Conservation (phyloP, 2,329 filamentous ascomycete species). For the Aspergillus neotritici region DNA sequence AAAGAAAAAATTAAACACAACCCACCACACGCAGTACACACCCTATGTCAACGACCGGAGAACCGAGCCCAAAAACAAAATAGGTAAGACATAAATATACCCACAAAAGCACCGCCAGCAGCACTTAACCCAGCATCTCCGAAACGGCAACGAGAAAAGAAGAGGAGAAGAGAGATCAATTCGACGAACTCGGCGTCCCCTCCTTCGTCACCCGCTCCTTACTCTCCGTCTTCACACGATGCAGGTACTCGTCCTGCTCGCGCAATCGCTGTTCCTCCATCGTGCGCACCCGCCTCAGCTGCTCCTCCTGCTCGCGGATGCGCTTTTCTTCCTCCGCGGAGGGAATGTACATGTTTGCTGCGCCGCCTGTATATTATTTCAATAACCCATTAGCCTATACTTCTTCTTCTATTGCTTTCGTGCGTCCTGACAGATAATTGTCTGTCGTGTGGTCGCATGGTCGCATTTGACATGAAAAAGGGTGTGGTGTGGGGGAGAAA, state of each 20-base stretch:
- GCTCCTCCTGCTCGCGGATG: conserved; percentile 28
- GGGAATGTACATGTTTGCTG: conserved; percentile 30
- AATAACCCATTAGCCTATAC: background rate
- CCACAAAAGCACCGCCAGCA: conserved; percentile 6
- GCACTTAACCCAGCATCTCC: background rate
- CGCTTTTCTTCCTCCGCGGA: conserved; percentile 22
- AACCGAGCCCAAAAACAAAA: too few species aligned
- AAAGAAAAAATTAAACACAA: conserved; percentile 7
- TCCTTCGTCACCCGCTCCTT: conserved; percentile 11
- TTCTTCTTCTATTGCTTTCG: too few species aligned
- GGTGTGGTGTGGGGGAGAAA: conserved; percentile 1
- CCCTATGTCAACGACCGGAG: too few species aligned
- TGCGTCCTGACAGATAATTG: too few species aligned
- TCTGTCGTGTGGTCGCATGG: too few species aligned
- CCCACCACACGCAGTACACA: background rate
- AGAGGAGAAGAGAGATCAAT: background rate
- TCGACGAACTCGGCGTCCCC: conserved; percentile 6
- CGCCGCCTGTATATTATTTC: conserved; percentile 32
- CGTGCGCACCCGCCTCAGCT: conserved; percentile 27
- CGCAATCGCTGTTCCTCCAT: conserved; percentile 23
- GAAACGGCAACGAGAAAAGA: background rate
- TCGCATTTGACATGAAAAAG: too few species aligned
- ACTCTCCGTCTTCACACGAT: conserved; percentile 14
- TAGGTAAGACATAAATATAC: background rate
- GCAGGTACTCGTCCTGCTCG: conserved; percentile 8